phyloP scores from a whole-genome alignment of 1,284 basidiomycete species.

The Rhizoctonia solani region DNA sequence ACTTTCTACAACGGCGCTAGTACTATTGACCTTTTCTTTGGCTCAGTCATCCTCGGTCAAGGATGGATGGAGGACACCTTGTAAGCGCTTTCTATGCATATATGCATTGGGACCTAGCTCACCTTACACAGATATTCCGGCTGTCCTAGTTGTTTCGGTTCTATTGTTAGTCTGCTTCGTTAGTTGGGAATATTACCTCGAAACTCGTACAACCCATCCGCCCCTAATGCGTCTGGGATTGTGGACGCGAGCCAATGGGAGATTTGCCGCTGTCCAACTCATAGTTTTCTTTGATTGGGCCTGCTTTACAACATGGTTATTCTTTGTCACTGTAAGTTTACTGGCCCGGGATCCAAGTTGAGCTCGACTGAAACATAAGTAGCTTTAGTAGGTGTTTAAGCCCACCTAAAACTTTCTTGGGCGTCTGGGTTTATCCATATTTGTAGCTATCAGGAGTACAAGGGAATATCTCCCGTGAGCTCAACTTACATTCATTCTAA shows the following conservation, averaged over 20 bases:
- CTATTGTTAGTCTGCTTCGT: slow-evolving; percentile 63
- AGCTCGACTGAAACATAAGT: not conserved
- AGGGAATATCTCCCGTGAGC: slow-evolving; percentile 51
- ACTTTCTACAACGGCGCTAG: slow-evolving; percentile 73
- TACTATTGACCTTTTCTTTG: slow-evolving; percentile 79
- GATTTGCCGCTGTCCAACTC: slow-evolving; percentile 65
- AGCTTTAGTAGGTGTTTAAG: slow-evolving; percentile 53
- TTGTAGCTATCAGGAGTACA: slow-evolving; percentile 62
- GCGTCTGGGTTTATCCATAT: not conserved
- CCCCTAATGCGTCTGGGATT: slow-evolving; percentile 73
- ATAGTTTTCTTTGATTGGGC: slow-evolving; percentile 72
- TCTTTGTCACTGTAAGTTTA: slow-evolving; percentile 58
- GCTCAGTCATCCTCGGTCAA: slow-evolving; percentile 73
- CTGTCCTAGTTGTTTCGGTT: slow-evolving; percentile 65
- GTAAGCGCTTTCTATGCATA: slow-evolving; percentile 61
- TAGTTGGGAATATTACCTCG: slow-evolving; percentile 70
- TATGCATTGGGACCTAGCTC: no score
- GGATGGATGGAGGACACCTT: slow-evolving; percentile 72
- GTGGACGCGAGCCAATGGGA: slow-evolving; percentile 69
- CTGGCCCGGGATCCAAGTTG: not conserved
- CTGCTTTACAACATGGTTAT: slow-evolving; percentile 51
- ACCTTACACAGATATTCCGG: slow-evolving; percentile 55
- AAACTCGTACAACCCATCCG: slow-evolving; percentile 50
- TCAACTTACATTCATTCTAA: not conserved
- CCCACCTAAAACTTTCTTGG: not conserved